phyloP scores from a whole-genome alignment of 345 rosid species.

The Bruguiera parviflora region DNA sequence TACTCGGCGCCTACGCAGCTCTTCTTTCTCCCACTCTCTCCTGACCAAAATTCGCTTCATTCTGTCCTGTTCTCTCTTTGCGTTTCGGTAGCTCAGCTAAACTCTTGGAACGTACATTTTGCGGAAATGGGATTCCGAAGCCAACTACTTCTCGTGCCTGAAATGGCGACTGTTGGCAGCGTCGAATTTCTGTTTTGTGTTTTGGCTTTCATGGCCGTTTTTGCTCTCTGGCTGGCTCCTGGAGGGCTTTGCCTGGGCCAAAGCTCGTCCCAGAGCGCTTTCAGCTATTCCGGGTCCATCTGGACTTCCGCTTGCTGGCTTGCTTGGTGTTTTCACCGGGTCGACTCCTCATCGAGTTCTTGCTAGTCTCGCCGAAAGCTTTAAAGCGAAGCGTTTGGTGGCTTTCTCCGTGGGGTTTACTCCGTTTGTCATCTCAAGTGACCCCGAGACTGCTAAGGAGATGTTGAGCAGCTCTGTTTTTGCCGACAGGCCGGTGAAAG shows the following conservation, averaged over 20 bases:
- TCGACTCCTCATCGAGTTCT: not conserved
- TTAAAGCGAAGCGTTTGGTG: slow-evolving; percentile 34
- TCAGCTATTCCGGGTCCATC: slow-evolving; percentile 54
- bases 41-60: no score
- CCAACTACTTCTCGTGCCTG: no score
- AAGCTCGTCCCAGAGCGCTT: slow-evolving; percentile 22
- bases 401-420: slow-evolving; percentile 81
- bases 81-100: no score
- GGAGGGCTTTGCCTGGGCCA: slow-evolving; percentile 77
- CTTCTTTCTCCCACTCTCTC: no score
- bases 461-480: slow-evolving; percentile 70
- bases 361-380: not conserved
- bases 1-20: no score
- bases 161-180: no score
- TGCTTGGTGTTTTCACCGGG: not conserved
- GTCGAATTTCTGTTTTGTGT: slow-evolving; percentile 35
- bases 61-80: no score
- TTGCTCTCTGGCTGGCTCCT: slow-evolving; percentile 43
- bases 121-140: no score
- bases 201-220: slow-evolving; percentile 29
- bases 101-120: no score
- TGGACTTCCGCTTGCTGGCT: not conserved
- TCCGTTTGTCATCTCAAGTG: slow-evolving; percentile 62
- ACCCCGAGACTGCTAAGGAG: slow-evolving; percentile 73
- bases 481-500: slow-evolving; percentile 79